phyloP scores from a whole-genome alignment of 345 rosid species.

The Salix exigua region DNA sequence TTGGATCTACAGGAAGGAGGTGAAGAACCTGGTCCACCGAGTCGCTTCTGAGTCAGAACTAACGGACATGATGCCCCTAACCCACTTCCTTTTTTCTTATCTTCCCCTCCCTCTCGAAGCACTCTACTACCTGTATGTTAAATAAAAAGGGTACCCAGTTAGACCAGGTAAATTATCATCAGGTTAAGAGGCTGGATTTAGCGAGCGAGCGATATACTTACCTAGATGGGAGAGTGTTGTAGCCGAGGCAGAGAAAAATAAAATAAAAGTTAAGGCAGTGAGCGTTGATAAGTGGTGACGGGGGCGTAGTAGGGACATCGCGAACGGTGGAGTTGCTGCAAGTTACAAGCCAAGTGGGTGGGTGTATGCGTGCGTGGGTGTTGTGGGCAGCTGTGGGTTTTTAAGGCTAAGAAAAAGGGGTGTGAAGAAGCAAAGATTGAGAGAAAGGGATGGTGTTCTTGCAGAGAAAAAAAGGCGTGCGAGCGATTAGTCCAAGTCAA shows the following conservation, averaged over 20 bases:
- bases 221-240: conserved; percentile 32
- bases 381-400: neutral
- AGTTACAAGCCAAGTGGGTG: neutral
- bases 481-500: conserved; percentile 36
- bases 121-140: conserved; percentile 27
- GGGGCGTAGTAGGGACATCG: conserved; percentile 48
- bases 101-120: conserved; percentile 26
- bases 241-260: conserved; percentile 43
- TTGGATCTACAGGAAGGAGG: conserved; percentile 88
- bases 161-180: no score
- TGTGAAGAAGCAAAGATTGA: neutral
- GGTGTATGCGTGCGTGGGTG: neutral
- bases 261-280: conserved; percentile 51
- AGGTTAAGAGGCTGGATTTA: neutral
- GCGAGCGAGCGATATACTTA: conserved; percentile 6
- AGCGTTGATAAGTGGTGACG: conserved; percentile 34
- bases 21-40: conserved; percentile 59
- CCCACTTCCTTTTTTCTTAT: conserved; percentile 24
- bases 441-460: neutral
- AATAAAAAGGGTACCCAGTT: neutral
- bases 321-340: conserved; percentile 22
- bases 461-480: neutral
- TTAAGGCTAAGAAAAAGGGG: neutral
- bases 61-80: conserved; percentile 15
- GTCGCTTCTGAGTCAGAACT: conserved; percentile 37